These are phyloP conservation scores for Adansonia gregorii DNA, from an alignment of 441 rosid species.

Conservation along the genomic window DNA sequence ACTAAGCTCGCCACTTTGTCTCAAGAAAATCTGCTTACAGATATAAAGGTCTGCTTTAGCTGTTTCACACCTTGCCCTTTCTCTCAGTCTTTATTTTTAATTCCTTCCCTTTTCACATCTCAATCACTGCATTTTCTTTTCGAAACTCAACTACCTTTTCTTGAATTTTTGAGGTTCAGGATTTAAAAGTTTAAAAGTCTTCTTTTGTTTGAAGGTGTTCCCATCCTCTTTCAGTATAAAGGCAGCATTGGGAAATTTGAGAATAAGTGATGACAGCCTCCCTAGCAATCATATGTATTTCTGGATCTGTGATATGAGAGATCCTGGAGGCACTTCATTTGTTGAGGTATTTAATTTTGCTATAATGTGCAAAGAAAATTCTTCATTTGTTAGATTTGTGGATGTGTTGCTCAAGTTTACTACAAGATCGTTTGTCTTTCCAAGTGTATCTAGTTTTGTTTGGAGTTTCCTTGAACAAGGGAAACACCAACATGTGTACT, in stretches of 20 bases:
- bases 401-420: slow-evolving; percentile 6
- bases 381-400: slow-evolving; percentile 15
- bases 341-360: slow-evolving; percentile 71
- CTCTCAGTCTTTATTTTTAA: not conserved
- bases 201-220: slow-evolving; percentile 65
- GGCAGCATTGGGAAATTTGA: slow-evolving; percentile 91
- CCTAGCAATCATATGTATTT: slow-evolving; percentile 80
- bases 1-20: slow-evolving; percentile 86
- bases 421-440: not conserved
- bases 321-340: slow-evolving; percentile 97
- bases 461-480: not conserved
- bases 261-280: slow-evolving; percentile 97
- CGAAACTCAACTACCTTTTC: not conserved
- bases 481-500: not conserved
- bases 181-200: slow-evolving; percentile 29
- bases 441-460: slow-evolving; percentile 12
- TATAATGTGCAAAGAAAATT: not conserved
- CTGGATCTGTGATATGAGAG: slow-evolving; percentile 99
- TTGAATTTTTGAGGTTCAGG: slow-evolving; percentile 4
- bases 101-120: slow-evolving; percentile 23
- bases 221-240: slow-evolving; percentile 93
- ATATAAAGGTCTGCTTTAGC: slow-evolving; percentile 73
- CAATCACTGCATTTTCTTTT: slow-evolving; percentile 17
- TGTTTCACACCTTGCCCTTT: slow-evolving; percentile 21
- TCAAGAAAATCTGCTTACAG: slow-evolving; percentile 86